Conservation (phyloP, 495 filamentous ascomycete species). For the Collariella sp. region DNA sequence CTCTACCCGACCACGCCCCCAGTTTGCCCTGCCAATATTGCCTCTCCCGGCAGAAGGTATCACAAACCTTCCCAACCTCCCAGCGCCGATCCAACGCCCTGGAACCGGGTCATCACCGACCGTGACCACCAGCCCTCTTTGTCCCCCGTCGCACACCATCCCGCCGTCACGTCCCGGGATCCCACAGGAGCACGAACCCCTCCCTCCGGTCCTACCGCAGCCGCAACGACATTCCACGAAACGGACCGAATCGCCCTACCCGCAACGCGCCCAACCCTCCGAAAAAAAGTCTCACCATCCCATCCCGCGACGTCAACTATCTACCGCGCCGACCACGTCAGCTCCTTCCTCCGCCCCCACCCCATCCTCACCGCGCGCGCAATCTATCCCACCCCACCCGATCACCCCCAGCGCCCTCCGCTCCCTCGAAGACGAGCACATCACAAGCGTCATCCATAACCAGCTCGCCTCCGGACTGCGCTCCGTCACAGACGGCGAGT, state of each 20-base stretch:
- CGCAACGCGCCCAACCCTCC: neutral
- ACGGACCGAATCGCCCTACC: conserved; percentile 4
- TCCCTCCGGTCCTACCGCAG: too few species aligned
- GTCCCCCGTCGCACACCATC: neutral
- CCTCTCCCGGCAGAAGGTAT: neutral
- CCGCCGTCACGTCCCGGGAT: too few species aligned
- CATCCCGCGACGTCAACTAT: conserved; percentile 12
- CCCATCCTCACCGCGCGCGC: conserved; percentile 34
- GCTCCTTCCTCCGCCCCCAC: conserved; percentile 38
- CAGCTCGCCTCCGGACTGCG: conserved; percentile 56
- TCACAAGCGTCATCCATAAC: conserved; percentile 50
- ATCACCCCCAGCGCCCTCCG: conserved; percentile 37
- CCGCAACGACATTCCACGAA: neutral
- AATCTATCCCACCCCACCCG: conserved; percentile 38
- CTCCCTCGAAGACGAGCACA: conserved; percentile 55
- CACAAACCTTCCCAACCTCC: neutral
- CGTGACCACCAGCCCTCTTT: neutral
- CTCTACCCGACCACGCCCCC: neutral
- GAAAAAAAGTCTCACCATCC: neutral
- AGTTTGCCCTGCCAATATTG: neutral
- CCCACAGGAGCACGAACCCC: neutral
- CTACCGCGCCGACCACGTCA: conserved; percentile 44
- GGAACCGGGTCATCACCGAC: neutral
- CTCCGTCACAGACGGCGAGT: conserved; percentile 64
- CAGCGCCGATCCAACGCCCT: neutral